Base-by-base conservation (phyloP, 441 rosid genomes). In the Erodium texanum region DNA sequence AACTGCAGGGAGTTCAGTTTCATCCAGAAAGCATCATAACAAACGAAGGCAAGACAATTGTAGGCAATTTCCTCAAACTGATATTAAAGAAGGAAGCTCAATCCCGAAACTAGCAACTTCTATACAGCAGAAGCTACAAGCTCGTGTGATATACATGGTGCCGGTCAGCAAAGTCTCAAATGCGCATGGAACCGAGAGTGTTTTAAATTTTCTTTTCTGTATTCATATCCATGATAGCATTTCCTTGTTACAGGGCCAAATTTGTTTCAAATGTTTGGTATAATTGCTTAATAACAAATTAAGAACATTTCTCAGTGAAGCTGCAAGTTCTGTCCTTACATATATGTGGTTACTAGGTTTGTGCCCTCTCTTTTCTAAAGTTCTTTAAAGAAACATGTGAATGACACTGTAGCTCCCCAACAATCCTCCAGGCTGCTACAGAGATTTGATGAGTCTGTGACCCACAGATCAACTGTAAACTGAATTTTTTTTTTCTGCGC, bases 21-120 rank as follows among this genome's bases (percentile, higher is more conserved):
- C 96, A 89, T 83, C 99, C 96, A 0, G 97, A 91, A 67, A 93
- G 99, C 86, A 93, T 93, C 68, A 88, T 91, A 77, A 89, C 93
- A 64, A 61, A 72, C 0, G 88, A 89, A 75, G 96, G 97, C 71
- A 91, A 74, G 86, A 84, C 45, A 1, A 88, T 88, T 16, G 86
- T 93, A 5, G 66, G 77, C 48, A 91, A 93, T 71, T 93, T 93
- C 83, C 72, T 93, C 79, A 86, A 77, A 78, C 50, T 88, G 74
- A 78, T 88, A 24, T n/a, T 89, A 86, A 82, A 75, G 58, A 67
- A 86, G 80, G 89, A 88, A 68, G 89, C 88, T 7, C n/a, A 52
- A 52, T 52, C 59, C 19, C 59, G 6, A n/a, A 52, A 52, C 59
- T 52, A 52, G 59, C 22, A 52, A 5, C 16, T 52, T 52, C 59